These are phyloP conservation scores for Drechslera avenae DNA, from an alignment of 2,329 filamentous ascomycete genomes.

Conservation along the genomic window DNA sequence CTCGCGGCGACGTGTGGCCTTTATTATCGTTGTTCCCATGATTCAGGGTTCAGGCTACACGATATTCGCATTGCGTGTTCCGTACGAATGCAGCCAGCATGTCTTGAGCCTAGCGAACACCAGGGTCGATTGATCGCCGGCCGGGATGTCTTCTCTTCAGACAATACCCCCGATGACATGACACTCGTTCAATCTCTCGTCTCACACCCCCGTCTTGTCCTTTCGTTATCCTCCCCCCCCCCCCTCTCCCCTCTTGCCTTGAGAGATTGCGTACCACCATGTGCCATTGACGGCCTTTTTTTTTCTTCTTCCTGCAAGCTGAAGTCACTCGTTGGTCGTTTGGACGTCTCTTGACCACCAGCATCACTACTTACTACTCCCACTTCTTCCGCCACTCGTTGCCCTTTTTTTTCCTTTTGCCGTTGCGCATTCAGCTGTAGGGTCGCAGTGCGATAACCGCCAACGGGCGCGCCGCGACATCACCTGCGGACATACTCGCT, in stretches of 20 bases:
- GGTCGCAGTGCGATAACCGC: slow-evolving; percentile 17
- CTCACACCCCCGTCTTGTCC: neutral
- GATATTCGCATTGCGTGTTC: slow-evolving; percentile 1
- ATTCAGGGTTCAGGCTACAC: slow-evolving; percentile 4
- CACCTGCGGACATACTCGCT: neutral
- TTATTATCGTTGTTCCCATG: neutral
- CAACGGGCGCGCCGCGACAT: slow-evolving; percentile 2
- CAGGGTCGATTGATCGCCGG: slow-evolving; percentile 11
- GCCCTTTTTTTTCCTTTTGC: slow-evolving; percentile 15
- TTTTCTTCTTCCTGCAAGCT: neutral
- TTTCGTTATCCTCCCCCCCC: neutral
- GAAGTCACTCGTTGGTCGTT: slow-evolving; percentile 16
- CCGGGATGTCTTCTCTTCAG: slow-evolving; percentile 4
- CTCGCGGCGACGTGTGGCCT: no score
- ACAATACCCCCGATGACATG: slow-evolving; percentile 8
- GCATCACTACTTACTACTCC: no score
- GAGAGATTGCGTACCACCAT: slow-evolving; percentile 1
- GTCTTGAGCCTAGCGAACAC: slow-evolving; percentile 10
- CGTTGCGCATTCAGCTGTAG: slow-evolving; percentile 21
- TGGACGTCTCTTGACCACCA: neutral
- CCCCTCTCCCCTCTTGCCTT: slow-evolving; percentile 1
- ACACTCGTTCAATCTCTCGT: slow-evolving; percentile 7
- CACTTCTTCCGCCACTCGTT: no score
- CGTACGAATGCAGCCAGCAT: neutral
- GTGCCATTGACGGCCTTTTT: slow-evolving; percentile 2